Evolutionary conservation across 306 rosid species (phyloP).

Genomic region (Corylus avellana): DNA sequence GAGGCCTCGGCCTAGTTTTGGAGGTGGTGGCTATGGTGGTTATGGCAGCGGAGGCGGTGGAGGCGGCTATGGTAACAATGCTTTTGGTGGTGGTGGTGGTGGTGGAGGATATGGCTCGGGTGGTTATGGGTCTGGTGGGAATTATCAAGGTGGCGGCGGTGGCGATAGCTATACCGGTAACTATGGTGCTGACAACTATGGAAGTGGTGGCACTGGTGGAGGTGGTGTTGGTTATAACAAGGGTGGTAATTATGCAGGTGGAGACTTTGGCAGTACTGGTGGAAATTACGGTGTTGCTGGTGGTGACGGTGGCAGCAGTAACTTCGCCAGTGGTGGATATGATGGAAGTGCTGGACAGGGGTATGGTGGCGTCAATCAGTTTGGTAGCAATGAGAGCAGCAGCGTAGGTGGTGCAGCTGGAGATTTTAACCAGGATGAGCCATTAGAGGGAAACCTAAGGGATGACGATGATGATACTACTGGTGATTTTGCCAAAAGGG

Average conservation of each 20-base stretch:
- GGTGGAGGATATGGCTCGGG: constrained; percentile 24
- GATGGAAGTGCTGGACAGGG: constrained; percentile 31
- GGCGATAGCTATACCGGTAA: constrained; percentile 11
- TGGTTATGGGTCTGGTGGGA: constrained; percentile 30
- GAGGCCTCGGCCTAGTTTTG: constrained; percentile 47
- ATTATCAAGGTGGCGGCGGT: constrained; percentile 35
- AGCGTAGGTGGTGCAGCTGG: constrained; percentile 28
- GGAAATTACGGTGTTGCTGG: constrained; percentile 22
- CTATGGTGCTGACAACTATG: constrained; percentile 24
- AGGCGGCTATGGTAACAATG: constrained; percentile 13
- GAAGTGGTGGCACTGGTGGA: constrained; percentile 29
- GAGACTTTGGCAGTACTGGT: constrained; percentile 7
- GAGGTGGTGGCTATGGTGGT: constrained; percentile 31
- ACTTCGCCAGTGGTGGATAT: constrained; percentile 25
- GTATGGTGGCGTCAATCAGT: constrained; percentile 35
- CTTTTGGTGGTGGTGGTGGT: constrained; percentile 35
- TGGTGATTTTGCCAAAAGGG: constrained; percentile 62
- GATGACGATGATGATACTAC: constrained; percentile 49
- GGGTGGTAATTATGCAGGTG: constrained; percentile 20
- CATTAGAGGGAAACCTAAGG: constrained; percentile 43
- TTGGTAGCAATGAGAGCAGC: constrained; percentile 29
- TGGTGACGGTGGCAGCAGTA: constrained; percentile 3
- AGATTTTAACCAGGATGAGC: constrained; percentile 26
- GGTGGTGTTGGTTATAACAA: constrained; percentile 27
- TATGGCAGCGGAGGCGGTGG: constrained; percentile 18